Conservation (phyloP, 1,284 basidiomycete genomes). For the Ceratobasidium sp. region DNA sequence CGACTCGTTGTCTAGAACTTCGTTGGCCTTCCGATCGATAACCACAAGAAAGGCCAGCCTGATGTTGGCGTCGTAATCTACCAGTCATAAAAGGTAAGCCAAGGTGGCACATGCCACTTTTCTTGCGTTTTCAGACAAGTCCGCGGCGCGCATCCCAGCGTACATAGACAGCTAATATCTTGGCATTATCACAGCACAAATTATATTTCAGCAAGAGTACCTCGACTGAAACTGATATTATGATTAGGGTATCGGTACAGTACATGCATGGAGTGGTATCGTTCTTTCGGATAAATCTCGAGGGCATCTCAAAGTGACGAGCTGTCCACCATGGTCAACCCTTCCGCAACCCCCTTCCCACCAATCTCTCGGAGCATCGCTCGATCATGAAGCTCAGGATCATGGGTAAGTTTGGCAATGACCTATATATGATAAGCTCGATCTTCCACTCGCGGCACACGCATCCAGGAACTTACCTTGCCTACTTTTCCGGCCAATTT, state of each 20-base stretch:
- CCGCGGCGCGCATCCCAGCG: too few species aligned
- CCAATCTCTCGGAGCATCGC: conserved; percentile 27
- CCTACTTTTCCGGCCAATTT: conserved; percentile 30
- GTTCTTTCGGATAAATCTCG: neutral
- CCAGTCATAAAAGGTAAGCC: too few species aligned
- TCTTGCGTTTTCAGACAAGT: too few species aligned
- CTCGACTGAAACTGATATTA: neutral
- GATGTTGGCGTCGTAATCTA: too few species aligned
- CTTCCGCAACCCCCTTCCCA: conserved; percentile 26
- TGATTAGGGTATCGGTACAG: neutral
- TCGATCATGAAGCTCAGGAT: conserved; percentile 34
- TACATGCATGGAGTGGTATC: neutral
- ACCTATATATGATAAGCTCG: neutral
- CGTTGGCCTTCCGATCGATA: too few species aligned
- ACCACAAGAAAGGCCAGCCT: too few species aligned
- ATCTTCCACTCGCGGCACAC: neutral
- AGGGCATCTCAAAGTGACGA: neutral
- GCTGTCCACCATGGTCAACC: conserved; percentile 17
- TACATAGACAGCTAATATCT: too few species aligned
- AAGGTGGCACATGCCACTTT: too few species aligned
- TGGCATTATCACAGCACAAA: neutral
- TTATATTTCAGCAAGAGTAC: neutral
- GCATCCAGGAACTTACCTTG: neutral
- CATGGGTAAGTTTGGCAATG: conserved; percentile 4
- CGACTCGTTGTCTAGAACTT: too few species aligned